Evolutionary conservation across 2,329 filamentous ascomycete genomes (phyloP).

Genomic region (Cercospora brassicicola): DNA sequence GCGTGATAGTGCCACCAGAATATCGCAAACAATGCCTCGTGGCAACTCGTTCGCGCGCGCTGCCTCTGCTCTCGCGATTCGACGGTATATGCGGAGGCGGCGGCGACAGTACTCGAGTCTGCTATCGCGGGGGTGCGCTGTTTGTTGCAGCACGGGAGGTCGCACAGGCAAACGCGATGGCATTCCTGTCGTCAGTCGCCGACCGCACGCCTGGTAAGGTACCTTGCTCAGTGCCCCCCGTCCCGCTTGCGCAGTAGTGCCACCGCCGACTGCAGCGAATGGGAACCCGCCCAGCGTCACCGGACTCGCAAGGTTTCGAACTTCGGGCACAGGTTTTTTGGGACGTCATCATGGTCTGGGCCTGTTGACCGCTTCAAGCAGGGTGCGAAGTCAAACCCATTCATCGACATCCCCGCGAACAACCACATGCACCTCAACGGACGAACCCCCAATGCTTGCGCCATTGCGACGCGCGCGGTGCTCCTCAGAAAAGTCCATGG

Average conservation of each 20-base stretch:
- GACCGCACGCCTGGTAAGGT: background rate
- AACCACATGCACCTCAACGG: background rate
- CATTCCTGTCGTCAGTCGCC: background rate
- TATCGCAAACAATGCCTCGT: background rate
- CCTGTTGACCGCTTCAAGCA: background rate
- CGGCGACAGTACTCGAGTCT: background rate
- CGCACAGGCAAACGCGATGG: background rate
- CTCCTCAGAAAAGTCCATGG: background rate
- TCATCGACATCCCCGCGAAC: background rate
- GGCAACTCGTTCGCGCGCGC: background rate
- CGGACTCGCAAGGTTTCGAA: background rate
- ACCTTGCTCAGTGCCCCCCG: background rate
- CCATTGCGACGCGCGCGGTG: background rate
- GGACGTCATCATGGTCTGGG: background rate
- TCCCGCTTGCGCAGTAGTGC: slow-evolving; percentile 1
- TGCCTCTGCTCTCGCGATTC: background rate
- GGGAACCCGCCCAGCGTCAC: background rate
- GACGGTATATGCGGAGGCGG: background rate
- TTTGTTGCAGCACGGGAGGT: background rate
- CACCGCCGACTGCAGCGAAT: background rate
- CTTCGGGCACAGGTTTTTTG: background rate
- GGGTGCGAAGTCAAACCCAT: background rate
- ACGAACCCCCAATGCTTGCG: background rate
- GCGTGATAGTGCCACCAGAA: background rate
- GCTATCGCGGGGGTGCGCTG: background rate